phyloP scores from a whole-genome alignment of 2,329 filamentous ascomycete genomes.

The Chaetomium olivaceum region DNA sequence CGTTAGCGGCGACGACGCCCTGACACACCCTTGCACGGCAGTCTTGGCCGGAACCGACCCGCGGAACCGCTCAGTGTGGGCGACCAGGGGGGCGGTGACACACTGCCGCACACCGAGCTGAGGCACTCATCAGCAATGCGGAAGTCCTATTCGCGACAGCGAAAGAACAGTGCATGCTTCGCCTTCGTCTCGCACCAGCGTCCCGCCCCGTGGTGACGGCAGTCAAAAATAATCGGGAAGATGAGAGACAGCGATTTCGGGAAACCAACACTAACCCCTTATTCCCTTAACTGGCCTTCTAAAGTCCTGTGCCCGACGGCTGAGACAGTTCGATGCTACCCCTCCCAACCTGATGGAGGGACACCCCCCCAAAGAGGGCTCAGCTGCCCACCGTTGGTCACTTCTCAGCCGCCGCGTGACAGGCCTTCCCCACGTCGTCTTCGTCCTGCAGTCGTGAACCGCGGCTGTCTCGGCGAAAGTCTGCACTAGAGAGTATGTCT shows the following conservation, averaged over 20 bases:
- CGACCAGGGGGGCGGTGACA: constrained; percentile 4
- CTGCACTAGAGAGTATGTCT: constrained; percentile 13
- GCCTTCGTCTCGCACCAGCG: constrained; percentile 18
- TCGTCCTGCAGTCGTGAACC: not conserved
- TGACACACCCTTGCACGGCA: constrained; percentile 7
- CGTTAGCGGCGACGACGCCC: constrained; percentile 11
- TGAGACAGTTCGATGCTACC: constrained; percentile 22
- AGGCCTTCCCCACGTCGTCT: constrained; percentile 13
- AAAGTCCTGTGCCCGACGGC: constrained; percentile 8
- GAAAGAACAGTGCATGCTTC: not conserved
- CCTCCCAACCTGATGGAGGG: constrained; percentile 14
- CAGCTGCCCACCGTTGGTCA: constrained; percentile 30
- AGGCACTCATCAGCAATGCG: not conserved
- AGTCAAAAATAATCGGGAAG: constrained; percentile 1
- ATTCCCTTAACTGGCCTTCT: not conserved
- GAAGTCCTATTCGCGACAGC: constrained; percentile 5
- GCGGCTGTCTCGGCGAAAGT: constrained; percentile 19
- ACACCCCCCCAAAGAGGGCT: constrained; percentile 24
- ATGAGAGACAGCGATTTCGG: not conserved
- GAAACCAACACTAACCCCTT: not conserved
- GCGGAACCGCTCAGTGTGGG: not conserved
- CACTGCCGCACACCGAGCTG: constrained; percentile 16
- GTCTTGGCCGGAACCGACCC: constrained; percentile 15
- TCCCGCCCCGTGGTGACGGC: constrained; percentile 15
- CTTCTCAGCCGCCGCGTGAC: constrained; percentile 30